A percentile compares a stretch with the other conserved stretches of the same genome.
These are phyloP conservation scores for Arxiozyma bovina DNA, from an alignment of 1,139 yeast species.

Conservation along the genomic window DNA sequence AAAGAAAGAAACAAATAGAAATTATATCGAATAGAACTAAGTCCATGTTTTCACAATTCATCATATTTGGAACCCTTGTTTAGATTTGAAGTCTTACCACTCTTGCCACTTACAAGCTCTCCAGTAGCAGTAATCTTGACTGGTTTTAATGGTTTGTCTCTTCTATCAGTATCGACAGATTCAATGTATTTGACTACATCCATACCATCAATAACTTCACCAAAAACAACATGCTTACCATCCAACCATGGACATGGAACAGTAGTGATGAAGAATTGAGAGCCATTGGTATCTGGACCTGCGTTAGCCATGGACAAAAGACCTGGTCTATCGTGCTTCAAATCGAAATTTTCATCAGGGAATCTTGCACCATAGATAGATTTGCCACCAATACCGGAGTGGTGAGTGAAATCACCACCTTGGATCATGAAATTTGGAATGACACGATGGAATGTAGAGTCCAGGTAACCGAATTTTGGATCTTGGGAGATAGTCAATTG, in stretches of 20 bases:
- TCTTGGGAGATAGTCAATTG: slow-evolving; percentile 48
- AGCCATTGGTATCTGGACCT: slow-evolving; percentile 72
- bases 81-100: too few relatives aligned
- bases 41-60: background rate
- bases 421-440: slow-evolving; percentile 72
- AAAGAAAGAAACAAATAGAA: background rate
- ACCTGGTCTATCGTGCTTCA: slow-evolving; percentile 60
- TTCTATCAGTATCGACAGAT: slow-evolving; percentile 40
- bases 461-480: slow-evolving; percentile 41
- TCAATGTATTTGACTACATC: slow-evolving; percentile 51
- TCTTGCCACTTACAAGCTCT: background rate
- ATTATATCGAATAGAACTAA: background rate
- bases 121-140: slow-evolving; percentile 39
- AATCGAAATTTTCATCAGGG: slow-evolving; percentile 59
- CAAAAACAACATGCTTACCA: slow-evolving; percentile 72
- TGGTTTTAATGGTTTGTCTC: slow-evolving; percentile 46
- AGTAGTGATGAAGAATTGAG: slow-evolving; percentile 70
- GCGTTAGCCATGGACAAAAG: slow-evolving; percentile 75
- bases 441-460: slow-evolving; percentile 65
- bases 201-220: slow-evolving; percentile 63
- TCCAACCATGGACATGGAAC: slow-evolving; percentile 55
- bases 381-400: slow-evolving; percentile 65
- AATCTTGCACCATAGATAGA: slow-evolving; percentile 64
- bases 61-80: background rate
- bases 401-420: slow-evolving; percentile 71